Percentiles rank a stretch among this genome's conserved stretches.
Conservation (phyloP, 1,139 yeast genomes). For the Suhomyces terraborum region DNA sequence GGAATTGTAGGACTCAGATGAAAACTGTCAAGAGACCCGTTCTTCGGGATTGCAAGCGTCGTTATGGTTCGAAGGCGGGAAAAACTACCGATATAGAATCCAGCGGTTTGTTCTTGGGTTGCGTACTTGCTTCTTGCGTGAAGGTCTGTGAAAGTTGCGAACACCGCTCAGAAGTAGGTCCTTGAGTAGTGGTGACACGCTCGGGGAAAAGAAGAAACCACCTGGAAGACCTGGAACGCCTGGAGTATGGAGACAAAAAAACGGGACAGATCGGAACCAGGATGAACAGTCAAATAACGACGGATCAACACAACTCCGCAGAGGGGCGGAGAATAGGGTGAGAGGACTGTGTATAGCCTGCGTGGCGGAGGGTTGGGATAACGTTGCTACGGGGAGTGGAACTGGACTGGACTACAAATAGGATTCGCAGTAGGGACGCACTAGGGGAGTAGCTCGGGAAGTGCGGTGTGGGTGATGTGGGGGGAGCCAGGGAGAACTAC, state of each 20-base stretch:
- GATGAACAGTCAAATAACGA: background rate
- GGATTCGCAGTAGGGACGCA: no score
- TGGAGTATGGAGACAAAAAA: background rate
- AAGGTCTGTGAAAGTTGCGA: no score
- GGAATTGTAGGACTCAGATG: no score
- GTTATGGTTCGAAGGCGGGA: no score
- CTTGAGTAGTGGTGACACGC: background rate
- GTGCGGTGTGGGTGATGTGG: background rate
- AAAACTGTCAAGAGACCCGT: no score
- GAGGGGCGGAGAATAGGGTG: slow-evolving; percentile 5
- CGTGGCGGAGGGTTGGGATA: slow-evolving; percentile 1
- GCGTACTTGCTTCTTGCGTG: no score
- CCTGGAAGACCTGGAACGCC: background rate
- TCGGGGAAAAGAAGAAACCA: background rate
- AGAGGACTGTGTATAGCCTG: slow-evolving; percentile 2
- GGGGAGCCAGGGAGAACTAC: background rate
- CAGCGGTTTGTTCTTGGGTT: no score
- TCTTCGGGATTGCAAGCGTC: no score
- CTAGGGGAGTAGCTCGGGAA: background rate
- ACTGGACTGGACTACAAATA: no score
- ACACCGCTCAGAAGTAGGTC: no score
- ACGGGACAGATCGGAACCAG: background rate
- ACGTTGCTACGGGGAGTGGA: background rate
- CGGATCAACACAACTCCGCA: slow-evolving; percentile 5
- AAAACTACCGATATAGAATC: no score